Base-by-base conservation (phyloP, 768 basidiomycete species). In the Paxillus rubicundulus region DNA sequence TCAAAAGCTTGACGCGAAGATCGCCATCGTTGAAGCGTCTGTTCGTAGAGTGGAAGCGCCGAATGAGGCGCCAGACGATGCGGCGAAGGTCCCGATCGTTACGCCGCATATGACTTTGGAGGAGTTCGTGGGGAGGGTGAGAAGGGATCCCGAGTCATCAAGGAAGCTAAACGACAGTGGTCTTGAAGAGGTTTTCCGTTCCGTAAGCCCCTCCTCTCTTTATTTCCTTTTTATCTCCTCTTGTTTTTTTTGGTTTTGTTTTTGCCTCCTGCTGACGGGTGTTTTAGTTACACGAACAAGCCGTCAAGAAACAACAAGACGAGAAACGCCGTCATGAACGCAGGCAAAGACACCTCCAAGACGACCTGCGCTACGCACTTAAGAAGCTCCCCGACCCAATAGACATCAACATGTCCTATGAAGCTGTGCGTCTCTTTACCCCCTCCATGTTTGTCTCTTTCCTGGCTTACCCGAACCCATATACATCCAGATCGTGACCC, bases 311-410 rank as follows among this genome's bases (percentile, higher is more conserved):
- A 56, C 86, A 88, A 33, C 87, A 87, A 2, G 90, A 93, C 14
- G 97, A 98, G 68, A 90, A 84, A 67, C 78, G 86, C n/a, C 82
- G 92, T 33, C 73, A 84, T 1, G 97, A 98, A 70, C 80, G 93
- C 52, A 85, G 80, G 61, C 84, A 87, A 52, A 81, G 95, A 24
- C 89, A 96, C 68, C 71, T 92, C 56, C 92, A 97, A 63, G 97
- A 99, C 69, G 97, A 98, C 64, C 76, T 99, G 34, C 86, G 97
- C 6, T 97, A 98, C 72, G 97, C 95, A 0, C 76, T 98, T 58
- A 93, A 90, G 73, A 96, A 96, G 67, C 75, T 96, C 7, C 68
- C 89, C 0, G 90, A 94, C 45, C 81, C 90, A 1, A 70, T 98
- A 36, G 92, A 96, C 57, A 67, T 94, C 45, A 82, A 72, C 27